Evolutionary conservation across 495 filamentous ascomycete species (phyloP).

Genomic region (Saxophila tyrrhenica): DNA sequence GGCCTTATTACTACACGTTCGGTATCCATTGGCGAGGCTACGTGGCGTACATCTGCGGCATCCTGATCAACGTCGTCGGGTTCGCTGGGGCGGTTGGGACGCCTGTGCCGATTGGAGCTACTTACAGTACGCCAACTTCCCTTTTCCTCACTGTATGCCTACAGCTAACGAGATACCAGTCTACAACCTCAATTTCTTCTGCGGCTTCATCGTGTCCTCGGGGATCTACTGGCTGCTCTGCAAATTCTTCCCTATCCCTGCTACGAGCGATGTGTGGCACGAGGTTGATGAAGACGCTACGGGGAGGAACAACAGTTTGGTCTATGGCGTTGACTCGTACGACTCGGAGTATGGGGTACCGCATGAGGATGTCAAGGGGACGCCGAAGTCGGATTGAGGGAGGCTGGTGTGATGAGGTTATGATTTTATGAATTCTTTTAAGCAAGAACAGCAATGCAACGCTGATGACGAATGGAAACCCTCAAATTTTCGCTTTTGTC

Average conservation of each 20-base stretch:
- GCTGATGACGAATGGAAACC: too few species aligned
- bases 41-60: constrained; percentile 70
- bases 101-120: constrained; percentile 62
- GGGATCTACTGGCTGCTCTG: constrained; percentile 60
- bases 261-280: constrained; percentile 63
- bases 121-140: constrained; percentile 42
- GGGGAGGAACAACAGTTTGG: background rate
- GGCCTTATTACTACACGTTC: constrained; percentile 60
- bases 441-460: too few species aligned
- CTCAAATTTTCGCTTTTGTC: too few species aligned
- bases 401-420: background rate
- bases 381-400: background rate
- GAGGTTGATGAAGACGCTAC: constrained; percentile 57
- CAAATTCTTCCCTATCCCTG: constrained; percentile 59
- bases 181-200: constrained; percentile 85
- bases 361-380: background rate
- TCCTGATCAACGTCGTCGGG: constrained; percentile 85
- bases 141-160: background rate
- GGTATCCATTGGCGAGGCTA: constrained; percentile 81
- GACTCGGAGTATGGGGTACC: background rate
- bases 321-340: background rate
- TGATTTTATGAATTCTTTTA: too few species aligned
- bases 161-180: constrained; percentile 25
- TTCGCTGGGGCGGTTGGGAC: constrained; percentile 73
- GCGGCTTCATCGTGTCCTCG: constrained; percentile 61